Conservation (phyloP, 768 basidiomycete species). For the Aureoboletus auriporus region DNA sequence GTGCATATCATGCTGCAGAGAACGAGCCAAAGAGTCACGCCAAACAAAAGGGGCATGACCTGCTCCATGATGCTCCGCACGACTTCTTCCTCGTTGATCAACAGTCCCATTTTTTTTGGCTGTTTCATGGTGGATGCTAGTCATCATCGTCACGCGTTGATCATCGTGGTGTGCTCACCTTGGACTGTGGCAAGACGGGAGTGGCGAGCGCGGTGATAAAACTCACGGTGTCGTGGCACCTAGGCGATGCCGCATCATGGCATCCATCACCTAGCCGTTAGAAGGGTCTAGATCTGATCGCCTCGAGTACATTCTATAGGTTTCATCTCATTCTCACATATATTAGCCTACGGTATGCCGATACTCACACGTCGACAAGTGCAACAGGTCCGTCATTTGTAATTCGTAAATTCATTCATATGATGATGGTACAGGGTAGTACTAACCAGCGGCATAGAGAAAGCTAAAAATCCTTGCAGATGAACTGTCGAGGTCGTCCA, state of each 20-base stretch:
- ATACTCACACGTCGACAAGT: not conserved
- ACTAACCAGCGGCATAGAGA: too few species aligned
- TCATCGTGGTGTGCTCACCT: not conserved
- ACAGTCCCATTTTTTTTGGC: conserved; percentile 12
- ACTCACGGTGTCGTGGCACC: not conserved
- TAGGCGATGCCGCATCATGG: not conserved
- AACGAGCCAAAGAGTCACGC: not conserved
- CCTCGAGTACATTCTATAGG: conserved; percentile 2
- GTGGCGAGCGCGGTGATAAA: not conserved
- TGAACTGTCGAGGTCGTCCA: too few species aligned
- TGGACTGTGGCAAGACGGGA: not conserved
- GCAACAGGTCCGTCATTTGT: too few species aligned
- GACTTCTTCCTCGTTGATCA: conserved; percentile 17
- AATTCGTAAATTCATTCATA: too few species aligned
- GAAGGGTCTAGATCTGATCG: not conserved
- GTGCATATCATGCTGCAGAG: conserved; percentile 17
- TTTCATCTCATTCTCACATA: conserved; percentile 1
- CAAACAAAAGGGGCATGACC: conserved; percentile 12
- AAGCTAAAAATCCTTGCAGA: too few species aligned
- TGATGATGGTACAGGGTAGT: too few species aligned
- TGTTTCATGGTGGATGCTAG: too few species aligned
- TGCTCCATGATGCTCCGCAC: conserved; percentile 5
- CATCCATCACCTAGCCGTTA: not conserved
- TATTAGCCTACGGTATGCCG: not conserved
- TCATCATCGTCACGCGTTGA: too few species aligned